A percentile compares a stretch with the other conserved stretches of the same genome.
Evolutionary conservation across 2,329 filamentous ascomycete genomes (phyloP).

Genomic region (Coniochaeta sp.): DNA sequence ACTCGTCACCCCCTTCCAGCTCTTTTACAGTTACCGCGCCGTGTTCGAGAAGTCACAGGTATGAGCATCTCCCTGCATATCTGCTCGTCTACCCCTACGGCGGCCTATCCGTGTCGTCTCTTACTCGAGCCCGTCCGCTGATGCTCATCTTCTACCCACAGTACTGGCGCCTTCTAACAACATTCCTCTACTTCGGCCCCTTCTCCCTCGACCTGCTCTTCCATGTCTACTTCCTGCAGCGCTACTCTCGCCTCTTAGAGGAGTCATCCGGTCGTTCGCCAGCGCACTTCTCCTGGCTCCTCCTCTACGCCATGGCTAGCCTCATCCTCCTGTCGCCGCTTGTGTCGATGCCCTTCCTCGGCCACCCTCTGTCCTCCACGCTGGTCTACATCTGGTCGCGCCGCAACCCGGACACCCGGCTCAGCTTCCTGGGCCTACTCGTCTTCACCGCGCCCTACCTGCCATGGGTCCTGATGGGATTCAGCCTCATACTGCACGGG

Average conservation of each 20-base stretch:
- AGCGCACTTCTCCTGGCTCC: slow-evolving; percentile 90
- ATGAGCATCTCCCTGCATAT: slow-evolving; percentile 11
- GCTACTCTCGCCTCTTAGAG: slow-evolving; percentile 90
- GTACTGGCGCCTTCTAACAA: slow-evolving; percentile 96
- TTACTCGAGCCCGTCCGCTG: no score
- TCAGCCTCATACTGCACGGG: slow-evolving; percentile 86
- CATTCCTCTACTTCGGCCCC: slow-evolving; percentile 95
- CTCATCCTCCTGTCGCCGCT: slow-evolving; percentile 78
- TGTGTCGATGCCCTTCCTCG: slow-evolving; percentile 86
- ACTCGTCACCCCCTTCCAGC: slow-evolving; percentile 84
- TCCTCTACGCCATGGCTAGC: slow-evolving; percentile 74
- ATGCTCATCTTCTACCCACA: slow-evolving; percentile 27
- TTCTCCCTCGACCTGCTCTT: slow-evolving; percentile 91
- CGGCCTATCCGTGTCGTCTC: neutral
- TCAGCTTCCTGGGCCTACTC: slow-evolving; percentile 82
- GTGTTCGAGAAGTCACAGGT: slow-evolving; percentile 93
- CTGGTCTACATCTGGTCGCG: slow-evolving; percentile 98
- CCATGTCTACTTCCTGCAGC: slow-evolving; percentile 96
- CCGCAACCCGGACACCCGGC: slow-evolving; percentile 81
- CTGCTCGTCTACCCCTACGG: neutral
- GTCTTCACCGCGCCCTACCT: slow-evolving; percentile 92
- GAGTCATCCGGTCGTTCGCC: slow-evolving; percentile 88
- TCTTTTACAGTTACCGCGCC: slow-evolving; percentile 92
- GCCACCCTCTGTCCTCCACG: slow-evolving; percentile 85
- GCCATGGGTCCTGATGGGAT: slow-evolving; percentile 90